Percentiles rank a stretch among this genome's conserved stretches.
These are phyloP conservation scores for Phytopythium oedochilum DNA, from an alignment of 352 stramenopile genomes.

Conservation along the genomic window DNA sequence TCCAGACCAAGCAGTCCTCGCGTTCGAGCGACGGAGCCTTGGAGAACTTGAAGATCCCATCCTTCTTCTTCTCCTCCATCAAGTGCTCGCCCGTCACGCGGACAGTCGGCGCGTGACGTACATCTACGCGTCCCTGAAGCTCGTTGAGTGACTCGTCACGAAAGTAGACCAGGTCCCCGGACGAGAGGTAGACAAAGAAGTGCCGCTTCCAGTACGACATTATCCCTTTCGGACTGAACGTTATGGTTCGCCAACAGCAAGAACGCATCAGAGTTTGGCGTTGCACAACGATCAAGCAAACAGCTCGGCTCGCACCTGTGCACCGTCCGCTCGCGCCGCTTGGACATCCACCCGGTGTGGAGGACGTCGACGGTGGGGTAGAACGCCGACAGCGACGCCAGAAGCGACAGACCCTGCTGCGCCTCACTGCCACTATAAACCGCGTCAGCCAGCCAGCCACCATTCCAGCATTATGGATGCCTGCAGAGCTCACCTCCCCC, in stretches of 20 bases:
- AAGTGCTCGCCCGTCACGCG: conserved; percentile 71
- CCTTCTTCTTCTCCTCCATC: conserved; percentile 71
- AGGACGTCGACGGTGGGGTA: conserved; percentile 68
- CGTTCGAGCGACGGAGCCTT: conserved; percentile 54
- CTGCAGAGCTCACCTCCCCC: conserved; percentile 29
- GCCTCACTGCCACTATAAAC: conserved; percentile 50
- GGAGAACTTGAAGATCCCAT: conserved; percentile 66
- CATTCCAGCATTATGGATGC: background rate
- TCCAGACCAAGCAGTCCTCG: conserved; percentile 74
- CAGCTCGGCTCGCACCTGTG: conserved; percentile 21
- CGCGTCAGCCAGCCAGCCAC: background rate
- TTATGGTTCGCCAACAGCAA: background rate
- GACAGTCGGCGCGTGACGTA: conserved; percentile 72
- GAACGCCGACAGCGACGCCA: conserved; percentile 72
- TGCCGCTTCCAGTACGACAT: conserved; percentile 86
- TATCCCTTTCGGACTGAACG: conserved; percentile 59
- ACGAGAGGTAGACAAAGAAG: conserved; percentile 74
- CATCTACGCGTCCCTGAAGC: conserved; percentile 69
- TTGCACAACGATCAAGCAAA: background rate
- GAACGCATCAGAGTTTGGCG: background rate
- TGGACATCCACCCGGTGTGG: conserved; percentile 69
- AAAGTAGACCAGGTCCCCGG: conserved; percentile 75
- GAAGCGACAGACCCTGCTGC: conserved; percentile 70
- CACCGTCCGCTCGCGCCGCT: conserved; percentile 66
- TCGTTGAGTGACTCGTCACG: conserved; percentile 67